Conservation (phyloP, 192 early-diverging fungal species). For the Coemansia aciculifera region DNA sequence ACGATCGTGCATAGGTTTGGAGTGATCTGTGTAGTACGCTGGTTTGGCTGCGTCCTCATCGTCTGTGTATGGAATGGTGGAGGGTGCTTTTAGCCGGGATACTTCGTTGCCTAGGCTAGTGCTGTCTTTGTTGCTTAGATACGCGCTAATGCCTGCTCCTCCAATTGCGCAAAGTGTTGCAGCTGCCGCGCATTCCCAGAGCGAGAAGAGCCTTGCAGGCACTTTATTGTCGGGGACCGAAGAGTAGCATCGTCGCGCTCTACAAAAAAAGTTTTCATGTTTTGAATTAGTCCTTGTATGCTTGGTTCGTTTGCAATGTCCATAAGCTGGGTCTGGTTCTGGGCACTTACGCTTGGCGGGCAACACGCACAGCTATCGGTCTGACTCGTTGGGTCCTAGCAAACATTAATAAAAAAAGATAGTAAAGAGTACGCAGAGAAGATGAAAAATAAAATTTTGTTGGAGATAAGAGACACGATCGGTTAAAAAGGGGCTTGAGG, state of each 20-base stretch:
- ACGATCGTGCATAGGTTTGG: conserved; percentile 69
- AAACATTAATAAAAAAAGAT: conserved; percentile 5
- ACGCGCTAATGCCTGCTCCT: conserved; percentile 2
- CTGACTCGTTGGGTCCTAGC: not conserved
- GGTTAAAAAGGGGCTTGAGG: not conserved
- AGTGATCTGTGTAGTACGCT: conserved; percentile 26
- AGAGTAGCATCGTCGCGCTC: conserved; percentile 5
- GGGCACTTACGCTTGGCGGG: conserved; percentile 7
- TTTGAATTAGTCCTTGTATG: not conserved
- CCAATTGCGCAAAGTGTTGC: not conserved
- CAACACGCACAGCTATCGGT: not conserved
- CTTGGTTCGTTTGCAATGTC: not conserved
- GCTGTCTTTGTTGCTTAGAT: not conserved
- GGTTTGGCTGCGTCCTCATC: conserved; percentile 19
- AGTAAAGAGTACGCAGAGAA: not conserved
- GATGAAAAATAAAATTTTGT: conserved; percentile 4
- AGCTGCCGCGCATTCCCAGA: conserved; percentile 3
- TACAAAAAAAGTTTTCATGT: not conserved
- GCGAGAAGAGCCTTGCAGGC: not conserved
- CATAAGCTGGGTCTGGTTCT: not conserved
- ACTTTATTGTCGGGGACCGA: not conserved
- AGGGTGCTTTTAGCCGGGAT: conserved; percentile 15
- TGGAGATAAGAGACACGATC: conserved; percentile 4
- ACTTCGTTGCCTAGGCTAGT: conserved; percentile 29
- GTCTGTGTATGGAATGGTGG: conserved; percentile 34